phyloP scores from a whole-genome alignment of 1,139 yeast species.

The Blastobotrys aristatus region DNA sequence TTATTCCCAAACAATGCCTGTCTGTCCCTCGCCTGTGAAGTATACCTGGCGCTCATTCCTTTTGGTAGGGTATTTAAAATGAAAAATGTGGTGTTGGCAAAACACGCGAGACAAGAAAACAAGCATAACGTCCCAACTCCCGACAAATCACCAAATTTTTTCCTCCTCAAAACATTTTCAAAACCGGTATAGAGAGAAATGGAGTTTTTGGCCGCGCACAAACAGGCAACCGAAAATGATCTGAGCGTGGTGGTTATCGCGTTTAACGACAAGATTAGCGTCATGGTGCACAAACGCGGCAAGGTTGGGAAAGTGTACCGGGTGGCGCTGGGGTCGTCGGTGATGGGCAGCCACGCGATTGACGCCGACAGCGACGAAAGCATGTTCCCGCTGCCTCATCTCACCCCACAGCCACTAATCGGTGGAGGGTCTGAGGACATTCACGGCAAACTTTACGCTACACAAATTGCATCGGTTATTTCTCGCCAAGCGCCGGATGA shows the following conservation, averaged over 20 bases:
- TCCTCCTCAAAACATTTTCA: background rate
- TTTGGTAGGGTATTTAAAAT: background rate
- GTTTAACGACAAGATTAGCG: conserved; percentile 33
- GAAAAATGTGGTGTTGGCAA: background rate
- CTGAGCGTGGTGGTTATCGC: conserved; percentile 33
- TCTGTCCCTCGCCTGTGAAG: conserved; percentile 32
- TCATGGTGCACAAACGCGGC: conserved; percentile 34
- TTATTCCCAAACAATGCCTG: conserved; percentile 36
- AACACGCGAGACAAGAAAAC: background rate
- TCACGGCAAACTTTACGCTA: conserved; percentile 33
- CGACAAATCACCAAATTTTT: background rate
- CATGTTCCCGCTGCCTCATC: conserved; percentile 31
- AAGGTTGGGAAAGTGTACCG: conserved; percentile 31
- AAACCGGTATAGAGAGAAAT: background rate
- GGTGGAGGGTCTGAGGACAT: conserved; percentile 32
- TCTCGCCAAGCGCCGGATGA: conserved; percentile 36
- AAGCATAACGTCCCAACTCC: too few relatives aligned
- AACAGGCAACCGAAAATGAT: conserved; percentile 5
- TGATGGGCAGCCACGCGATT: conserved; percentile 7
- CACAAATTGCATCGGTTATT: conserved; percentile 35
- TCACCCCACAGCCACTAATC: conserved; percentile 34
- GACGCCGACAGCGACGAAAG: conserved; percentile 13
- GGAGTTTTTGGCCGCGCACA: conserved; percentile 8
- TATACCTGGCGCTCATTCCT: conserved; percentile 24
- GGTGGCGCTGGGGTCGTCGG: conserved; percentile 25